Base-by-base conservation (phyloP, 2,329 filamentous ascomycete species). In the Fusarium floridanum region DNA sequence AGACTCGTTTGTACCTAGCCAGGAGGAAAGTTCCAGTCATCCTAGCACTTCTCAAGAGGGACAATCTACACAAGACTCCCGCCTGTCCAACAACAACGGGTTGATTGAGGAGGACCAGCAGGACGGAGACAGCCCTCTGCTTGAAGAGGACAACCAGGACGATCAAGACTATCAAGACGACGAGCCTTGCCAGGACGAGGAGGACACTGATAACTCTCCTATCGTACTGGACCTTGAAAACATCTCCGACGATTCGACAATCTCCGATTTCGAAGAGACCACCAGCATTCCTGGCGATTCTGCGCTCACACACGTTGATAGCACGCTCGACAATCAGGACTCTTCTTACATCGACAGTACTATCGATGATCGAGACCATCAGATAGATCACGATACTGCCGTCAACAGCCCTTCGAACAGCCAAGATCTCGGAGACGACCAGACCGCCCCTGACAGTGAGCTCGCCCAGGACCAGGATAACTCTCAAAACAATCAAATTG, bases 21-120 rank as follows among this genome's bases (percentile, higher is more conserved):
- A 60, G 59, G 17, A 32, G 39, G 48, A 70, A 11, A 69, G n/a
- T 32, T n/a, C 41, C 24, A 43, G 20, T n/a, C 22, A 61, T 20
- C n/a, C 34, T 9, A 10, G 41, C 45, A 27, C 12, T 24, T 14
- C 48, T 6, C 57, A 61, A 16, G 17, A 22, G 8, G n/a, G 29
- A 57, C 61, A 20, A 34, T 20, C 48, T 20, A 16, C 36, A n/a
- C 24, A 32, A n/a, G 48, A 53, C 45, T 8, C 17, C 48, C 6
- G 17, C 27, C 16, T 32, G 48, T 32, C 48, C 48, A 29, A 32
- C 9, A 27, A 53, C 24, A 53, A 32, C 48, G 48, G 20, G 17
- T 10, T 11, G 17, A 29, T 32, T 53, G 27, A 53, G 48, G 45
- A 50, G 45, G 27, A 32, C 48, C 48, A 32, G 17, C 10, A n/a